Conservation (phyloP, 2,329 filamentous ascomycete genomes). For the Cladophialophora immunda region DNA sequence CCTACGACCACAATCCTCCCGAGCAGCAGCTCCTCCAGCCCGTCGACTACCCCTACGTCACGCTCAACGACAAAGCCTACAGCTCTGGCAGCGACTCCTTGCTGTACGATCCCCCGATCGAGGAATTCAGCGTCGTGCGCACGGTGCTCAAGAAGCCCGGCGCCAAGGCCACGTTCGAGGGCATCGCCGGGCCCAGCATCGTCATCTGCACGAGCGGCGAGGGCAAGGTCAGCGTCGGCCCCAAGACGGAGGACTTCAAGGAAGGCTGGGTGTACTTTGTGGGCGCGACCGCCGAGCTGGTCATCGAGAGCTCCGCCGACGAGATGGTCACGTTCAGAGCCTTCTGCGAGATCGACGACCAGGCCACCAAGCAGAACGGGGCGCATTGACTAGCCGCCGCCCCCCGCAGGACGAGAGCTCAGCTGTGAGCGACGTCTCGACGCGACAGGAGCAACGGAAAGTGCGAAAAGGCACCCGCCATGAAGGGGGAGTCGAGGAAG, state of each 20-base stretch:
- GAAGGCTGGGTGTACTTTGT: conserved; percentile 83
- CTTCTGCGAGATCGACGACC: conserved; percentile 80
- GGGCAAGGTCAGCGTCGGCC: conserved; percentile 85
- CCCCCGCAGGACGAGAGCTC: not conserved
- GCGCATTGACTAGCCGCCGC: conserved; percentile 35
- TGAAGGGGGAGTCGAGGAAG: too few relatives aligned
- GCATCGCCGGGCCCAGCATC: conserved; percentile 87
- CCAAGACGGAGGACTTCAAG: conserved; percentile 77
- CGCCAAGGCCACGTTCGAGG: conserved; percentile 87
- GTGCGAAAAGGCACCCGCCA: too few relatives aligned
- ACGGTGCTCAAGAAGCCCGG: conserved; percentile 74
- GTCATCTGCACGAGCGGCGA: conserved; percentile 86
- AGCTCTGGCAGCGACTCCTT: conserved; percentile 74
- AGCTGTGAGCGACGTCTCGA: not conserved
- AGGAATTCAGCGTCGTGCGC: conserved; percentile 91
- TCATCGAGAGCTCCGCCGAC: conserved; percentile 74
- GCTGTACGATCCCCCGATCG: conserved; percentile 94
- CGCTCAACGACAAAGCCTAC: conserved; percentile 82
- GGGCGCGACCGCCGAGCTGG: conserved; percentile 83
- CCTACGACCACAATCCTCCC: conserved; percentile 94
- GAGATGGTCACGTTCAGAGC: conserved; percentile 90
- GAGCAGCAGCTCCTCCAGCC: conserved; percentile 93
- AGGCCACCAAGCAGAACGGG: conserved; percentile 46
- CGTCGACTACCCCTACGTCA: conserved; percentile 83
- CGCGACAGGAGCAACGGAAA: not conserved